Percentiles rank a stretch among this genome's conserved stretches.
Evolutionary conservation across 108 stramenopile genomes (phyloP).

Genomic region (Skeletonema grethae): DNA sequence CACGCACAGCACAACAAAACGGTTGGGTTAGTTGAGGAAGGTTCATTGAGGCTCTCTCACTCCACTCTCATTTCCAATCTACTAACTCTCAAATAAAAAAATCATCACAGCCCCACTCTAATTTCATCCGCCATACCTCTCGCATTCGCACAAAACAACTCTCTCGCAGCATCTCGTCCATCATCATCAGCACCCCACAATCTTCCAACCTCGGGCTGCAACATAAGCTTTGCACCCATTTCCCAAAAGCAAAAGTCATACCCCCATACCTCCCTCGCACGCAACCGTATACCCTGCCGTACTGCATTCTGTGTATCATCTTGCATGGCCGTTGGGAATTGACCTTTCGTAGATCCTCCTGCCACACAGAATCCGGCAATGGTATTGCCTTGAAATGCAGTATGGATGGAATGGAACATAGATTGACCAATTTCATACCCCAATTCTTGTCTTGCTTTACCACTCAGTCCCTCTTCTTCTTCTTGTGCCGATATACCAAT

Average conservation of each 20-base stretch:
- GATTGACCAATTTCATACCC: not conserved
- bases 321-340: conserved; percentile 1
- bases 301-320: conserved; percentile 9
- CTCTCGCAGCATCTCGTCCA: conserved; percentile 7
- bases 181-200: not conserved
- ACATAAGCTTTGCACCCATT: conserved; percentile 6
- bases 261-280: not conserved
- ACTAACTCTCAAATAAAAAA: not conserved
- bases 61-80: not conserved
- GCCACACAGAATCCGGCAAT: conserved; percentile 5
- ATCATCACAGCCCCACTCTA: not conserved
- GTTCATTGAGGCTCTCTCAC: conserved; percentile 21
- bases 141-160: not conserved
- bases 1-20: too few relatives aligned
- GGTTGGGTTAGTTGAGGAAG: too few relatives aligned
- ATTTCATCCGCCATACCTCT: conserved; percentile 9
- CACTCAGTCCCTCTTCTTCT: conserved; percentile 6
- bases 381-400: not conserved
- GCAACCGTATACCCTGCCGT: not conserved
- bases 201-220: conserved; percentile 5
- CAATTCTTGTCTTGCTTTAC: not conserved
- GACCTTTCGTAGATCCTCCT: conserved; percentile 1
- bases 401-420: not conserved
- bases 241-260: conserved; percentile 11
- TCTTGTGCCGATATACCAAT: conserved; percentile 21